Base-by-base conservation (phyloP, 306 rosid species). In the Lathyrus tuberosus region DNA sequence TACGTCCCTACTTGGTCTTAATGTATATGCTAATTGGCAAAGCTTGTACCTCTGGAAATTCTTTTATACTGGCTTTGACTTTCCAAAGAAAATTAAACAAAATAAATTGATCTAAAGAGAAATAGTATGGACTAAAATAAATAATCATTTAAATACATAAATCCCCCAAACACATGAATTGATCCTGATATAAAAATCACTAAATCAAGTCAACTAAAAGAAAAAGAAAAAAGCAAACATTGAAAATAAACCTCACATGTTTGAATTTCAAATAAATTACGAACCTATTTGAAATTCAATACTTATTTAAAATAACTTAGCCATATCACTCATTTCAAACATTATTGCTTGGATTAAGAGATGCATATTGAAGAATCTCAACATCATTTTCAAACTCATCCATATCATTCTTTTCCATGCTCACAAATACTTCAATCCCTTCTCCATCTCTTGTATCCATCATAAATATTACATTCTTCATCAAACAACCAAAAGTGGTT, bases 401-500 rank as follows among this genome's bases (percentile, higher is more conserved):
- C 84, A 80, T 68, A 31, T 68, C 68, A 54, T 78, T 37, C 54
- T 78, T 69, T 52, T 72, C 78, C 72, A 85, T 61, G 17, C 9
- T 69, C 33, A 85, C 82, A 75, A 58, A 5, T 1, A 70, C 87
- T 73, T 85, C 87, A 38, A 83, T 78, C 44, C 82, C 85, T 57
- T 69, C 60, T 2, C 89, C 80, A 75, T 42, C 71, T 64, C 56
- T 80, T 0, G 69, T 16, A 69, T 83, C 84, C 82, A 80, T 68
- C 65, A 86, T 35, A 41, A 80, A 2, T 1, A 81, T 8, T 0
- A 4, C 0, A 69, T 83, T 76, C 42, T 16, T 72, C 60, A 1
- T 17, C 0, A 20, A 24, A 17, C 20, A 30, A 6, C 66, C 28
- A 12, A 14, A 57, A 62, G 22, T 62, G 3, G 65, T 72, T 33